Conservation (phyloP, 2,329 filamentous ascomycete genomes). For the Trichoderma atroviride region DNA sequence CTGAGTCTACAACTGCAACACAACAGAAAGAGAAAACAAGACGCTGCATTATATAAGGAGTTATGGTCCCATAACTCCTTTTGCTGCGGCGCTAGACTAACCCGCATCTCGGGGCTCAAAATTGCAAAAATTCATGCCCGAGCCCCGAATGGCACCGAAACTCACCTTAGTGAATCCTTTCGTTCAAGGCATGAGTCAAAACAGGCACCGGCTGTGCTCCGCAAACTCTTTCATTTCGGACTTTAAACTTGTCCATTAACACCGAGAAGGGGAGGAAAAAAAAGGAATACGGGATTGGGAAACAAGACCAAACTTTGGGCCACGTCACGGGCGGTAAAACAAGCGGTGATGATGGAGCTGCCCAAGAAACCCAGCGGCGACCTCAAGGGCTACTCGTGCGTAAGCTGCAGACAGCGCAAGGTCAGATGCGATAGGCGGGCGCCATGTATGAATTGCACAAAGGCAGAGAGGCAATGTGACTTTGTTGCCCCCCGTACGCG, state of each 20-base stretch:
- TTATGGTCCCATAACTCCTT: neutral
- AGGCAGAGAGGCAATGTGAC: conserved; percentile 1
- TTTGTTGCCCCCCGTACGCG: conserved; percentile 1
- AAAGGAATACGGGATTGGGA: neutral
- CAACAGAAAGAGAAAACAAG: neutral
- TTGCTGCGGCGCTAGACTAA: neutral
- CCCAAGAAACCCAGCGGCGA: neutral
- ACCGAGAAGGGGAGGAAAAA: neutral
- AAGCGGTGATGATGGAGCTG: neutral
- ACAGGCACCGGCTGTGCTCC: neutral
- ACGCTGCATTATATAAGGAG: neutral
- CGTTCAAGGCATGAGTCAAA: neutral
- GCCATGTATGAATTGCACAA: neutral
- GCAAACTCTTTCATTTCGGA: neutral
- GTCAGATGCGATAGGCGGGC: conserved; percentile 11
- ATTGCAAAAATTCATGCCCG: conserved; percentile 1
- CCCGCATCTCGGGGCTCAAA: conserved; percentile 12
- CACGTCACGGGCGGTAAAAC: neutral
- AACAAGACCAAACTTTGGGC: neutral
- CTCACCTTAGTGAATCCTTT: neutral
- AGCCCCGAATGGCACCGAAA: conserved; percentile 1
- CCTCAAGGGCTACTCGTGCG: conserved; percentile 10
- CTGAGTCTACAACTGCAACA: neutral
- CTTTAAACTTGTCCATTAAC: neutral
- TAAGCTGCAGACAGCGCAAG: conserved; percentile 15